Evolutionary conservation across 495 filamentous ascomycete species (phyloP).

Genomic region (Venustampulla echinocandica): DNA sequence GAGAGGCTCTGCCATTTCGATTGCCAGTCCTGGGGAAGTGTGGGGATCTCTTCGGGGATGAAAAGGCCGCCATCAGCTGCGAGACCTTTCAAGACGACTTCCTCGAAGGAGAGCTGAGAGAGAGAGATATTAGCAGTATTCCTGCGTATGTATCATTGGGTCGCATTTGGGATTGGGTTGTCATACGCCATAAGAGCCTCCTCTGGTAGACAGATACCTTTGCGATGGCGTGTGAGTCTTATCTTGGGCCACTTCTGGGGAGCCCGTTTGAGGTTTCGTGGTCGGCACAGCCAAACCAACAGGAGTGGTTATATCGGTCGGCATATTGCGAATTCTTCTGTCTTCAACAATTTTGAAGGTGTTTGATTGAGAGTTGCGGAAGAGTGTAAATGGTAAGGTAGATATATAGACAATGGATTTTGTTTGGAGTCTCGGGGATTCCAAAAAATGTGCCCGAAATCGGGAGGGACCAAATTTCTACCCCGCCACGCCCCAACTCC

Average conservation of each 20-base stretch:
- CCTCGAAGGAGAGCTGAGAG: slow-evolving; percentile 76
- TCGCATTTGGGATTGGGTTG: slow-evolving; percentile 5
- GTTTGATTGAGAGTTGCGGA: too few relatives aligned
- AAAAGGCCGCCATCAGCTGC: slow-evolving; percentile 85
- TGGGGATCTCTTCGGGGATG: slow-evolving; percentile 74
- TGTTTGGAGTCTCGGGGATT: too few relatives aligned
- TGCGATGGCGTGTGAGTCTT: slow-evolving; percentile 55
- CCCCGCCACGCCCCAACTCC: too few relatives aligned
- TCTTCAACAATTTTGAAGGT: too few relatives aligned
- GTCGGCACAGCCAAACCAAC: slow-evolving; percentile 19
- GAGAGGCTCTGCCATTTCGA: slow-evolving; percentile 64
- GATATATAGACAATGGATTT: too few relatives aligned
- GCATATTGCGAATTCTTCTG: background rate
- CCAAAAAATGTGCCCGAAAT: too few relatives aligned
- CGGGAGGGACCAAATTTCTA: too few relatives aligned
- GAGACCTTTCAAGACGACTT: slow-evolving; percentile 83
- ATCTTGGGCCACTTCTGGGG: slow-evolving; percentile 12
- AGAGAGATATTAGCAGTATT: slow-evolving; percentile 16
- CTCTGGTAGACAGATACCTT: slow-evolving; percentile 72
- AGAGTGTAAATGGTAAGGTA: too few relatives aligned
- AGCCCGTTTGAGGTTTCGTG: slow-evolving; percentile 6
- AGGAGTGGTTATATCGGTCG: slow-evolving; percentile 14
- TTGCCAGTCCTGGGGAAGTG: slow-evolving; percentile 52
- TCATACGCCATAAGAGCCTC: slow-evolving; percentile 65
- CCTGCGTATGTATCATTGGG: too few relatives aligned